phyloP scores from a whole-genome alignment of 2,329 filamentous ascomycete species.

The Coniochaeta sp. region DNA sequence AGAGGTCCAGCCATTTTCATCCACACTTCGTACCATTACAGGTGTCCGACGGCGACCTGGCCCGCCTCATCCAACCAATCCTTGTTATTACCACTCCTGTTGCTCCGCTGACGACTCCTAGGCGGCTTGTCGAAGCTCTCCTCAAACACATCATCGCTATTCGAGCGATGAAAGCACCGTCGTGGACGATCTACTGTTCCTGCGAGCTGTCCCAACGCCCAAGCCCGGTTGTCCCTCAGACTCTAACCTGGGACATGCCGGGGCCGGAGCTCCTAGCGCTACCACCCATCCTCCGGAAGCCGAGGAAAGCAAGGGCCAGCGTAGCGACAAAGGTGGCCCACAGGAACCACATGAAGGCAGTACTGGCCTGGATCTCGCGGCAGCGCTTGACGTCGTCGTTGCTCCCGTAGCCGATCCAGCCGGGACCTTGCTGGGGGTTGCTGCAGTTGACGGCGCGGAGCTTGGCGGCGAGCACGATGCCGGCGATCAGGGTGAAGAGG shows the following conservation, averaged over 20 bases:
- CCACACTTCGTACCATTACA: background rate
- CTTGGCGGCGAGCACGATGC: conserved; percentile 63
- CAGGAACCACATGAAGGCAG: conserved; percentile 74
- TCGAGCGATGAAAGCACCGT: no score
- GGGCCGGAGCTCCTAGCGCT: conserved; percentile 36
- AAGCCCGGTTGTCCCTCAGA: background rate
- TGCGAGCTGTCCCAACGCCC: background rate
- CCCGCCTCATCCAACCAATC: background rate
- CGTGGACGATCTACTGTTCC: no score
- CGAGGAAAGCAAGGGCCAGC: conserved; percentile 46
- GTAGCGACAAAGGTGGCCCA: conserved; percentile 54
- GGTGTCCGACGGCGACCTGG: background rate
- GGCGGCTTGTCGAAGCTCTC: background rate
- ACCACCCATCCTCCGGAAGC: conserved; percentile 41
- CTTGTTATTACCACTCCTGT: background rate
- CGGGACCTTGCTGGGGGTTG: conserved; percentile 22
- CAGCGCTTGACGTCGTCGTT: conserved; percentile 55
- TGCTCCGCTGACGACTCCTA: background rate
- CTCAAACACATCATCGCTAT: background rate
- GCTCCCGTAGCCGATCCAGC: conserved; percentile 58
- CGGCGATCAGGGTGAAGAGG: conserved; percentile 64
- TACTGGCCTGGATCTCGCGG: conserved; percentile 65
- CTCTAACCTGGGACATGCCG: conserved; percentile 46
- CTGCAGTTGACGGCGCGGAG: conserved; percentile 62
- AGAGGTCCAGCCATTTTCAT: background rate